These are phyloP conservation scores for Sporisorium iseilematis-ciliati DNA, from an alignment of 1,284 basidiomycete genomes.

Conservation along the genomic window DNA sequence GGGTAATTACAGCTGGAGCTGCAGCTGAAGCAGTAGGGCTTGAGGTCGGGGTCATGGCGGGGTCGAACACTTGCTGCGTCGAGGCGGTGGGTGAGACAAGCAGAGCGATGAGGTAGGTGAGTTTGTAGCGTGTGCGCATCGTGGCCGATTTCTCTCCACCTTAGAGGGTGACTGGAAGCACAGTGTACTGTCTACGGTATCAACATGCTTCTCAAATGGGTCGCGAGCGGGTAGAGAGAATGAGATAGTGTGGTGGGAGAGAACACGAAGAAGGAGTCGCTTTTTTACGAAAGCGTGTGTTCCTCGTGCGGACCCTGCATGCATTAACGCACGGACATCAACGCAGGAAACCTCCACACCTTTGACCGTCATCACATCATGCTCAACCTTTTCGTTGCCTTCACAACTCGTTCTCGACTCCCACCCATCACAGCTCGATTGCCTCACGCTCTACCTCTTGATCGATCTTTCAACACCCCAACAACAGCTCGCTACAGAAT, in stretches of 20 bases:
- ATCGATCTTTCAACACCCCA: neutral
- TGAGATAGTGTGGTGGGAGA: neutral
- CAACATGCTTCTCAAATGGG: neutral
- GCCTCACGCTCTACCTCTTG: neutral
- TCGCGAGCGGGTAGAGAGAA: conserved; percentile 1
- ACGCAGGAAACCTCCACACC: conserved; percentile 23
- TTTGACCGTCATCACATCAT: conserved; percentile 11
- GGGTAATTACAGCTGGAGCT: neutral
- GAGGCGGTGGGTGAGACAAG: conserved; percentile 19
- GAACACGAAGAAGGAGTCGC: neutral
- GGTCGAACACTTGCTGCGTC: conserved; percentile 28
- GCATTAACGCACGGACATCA: conserved; percentile 1
- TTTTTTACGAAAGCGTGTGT: neutral
- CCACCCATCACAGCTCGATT: neutral
- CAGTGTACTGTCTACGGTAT: neutral
- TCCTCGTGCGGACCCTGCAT: conserved; percentile 28
- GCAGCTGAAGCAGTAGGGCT: neutral
- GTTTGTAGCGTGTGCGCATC: conserved; percentile 48
- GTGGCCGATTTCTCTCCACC: neutral
- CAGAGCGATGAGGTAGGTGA: conserved; percentile 11
- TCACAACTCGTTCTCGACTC: neutral
- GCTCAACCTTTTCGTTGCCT: neutral
- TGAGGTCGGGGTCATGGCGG: neutral
- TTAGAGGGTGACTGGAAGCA: too few relatives aligned
- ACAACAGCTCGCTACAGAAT: conserved; percentile 18